Base-by-base conservation (phyloP, 371 early-diverging fungal genomes). In the Dinochytrium kinnereticum region DNA sequence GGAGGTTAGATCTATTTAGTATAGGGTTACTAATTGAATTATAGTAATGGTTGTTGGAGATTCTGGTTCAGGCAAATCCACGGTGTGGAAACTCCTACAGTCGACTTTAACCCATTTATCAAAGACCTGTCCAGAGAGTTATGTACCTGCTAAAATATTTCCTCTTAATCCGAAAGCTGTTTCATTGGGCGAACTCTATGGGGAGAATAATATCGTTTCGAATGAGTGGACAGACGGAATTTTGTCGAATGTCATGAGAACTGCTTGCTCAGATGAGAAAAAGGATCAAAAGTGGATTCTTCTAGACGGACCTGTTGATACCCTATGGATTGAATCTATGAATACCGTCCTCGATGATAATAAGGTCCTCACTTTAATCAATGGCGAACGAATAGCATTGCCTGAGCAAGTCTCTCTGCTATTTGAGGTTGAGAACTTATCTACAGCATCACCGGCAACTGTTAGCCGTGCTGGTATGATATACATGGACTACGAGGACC, bases 221-320 rank as follows among this genome's bases (percentile, higher is more conserved):
- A 85, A 87, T 66, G 89, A 89, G 70, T 90, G 90, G 90, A 81
- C 81, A 0, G 90, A 90, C 64, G 88, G 87, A 37, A 78, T 87
- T 19, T 69, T 86, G n/a, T 86, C 88, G 2, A 83, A 68, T 70
- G 78, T 87, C 7, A 82, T 87, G 85, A 67, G 86, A 5, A 69
- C 51, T 0, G 81, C 83, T 1, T 88, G 88, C 61, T 61, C 80
- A 0, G 84, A 85, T 49, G 87, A 86, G 53, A 82, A 81, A 34
- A 82, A 78, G 30, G 88, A 88, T 55, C 80, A 79, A 36, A 84
- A 85, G 59, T 90, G 89, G 89, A 78, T 89, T 59, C 73, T 90
- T 24, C 78, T 90, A 57, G 90, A 90, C 71, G 89, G 88, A 0
- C 87, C 87, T 1, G 87, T 88, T 0, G 88, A 88, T 68, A 83